Evolutionary conservation across 306 rosid genomes (phyloP).

Genomic region (Vicia faba): DNA sequence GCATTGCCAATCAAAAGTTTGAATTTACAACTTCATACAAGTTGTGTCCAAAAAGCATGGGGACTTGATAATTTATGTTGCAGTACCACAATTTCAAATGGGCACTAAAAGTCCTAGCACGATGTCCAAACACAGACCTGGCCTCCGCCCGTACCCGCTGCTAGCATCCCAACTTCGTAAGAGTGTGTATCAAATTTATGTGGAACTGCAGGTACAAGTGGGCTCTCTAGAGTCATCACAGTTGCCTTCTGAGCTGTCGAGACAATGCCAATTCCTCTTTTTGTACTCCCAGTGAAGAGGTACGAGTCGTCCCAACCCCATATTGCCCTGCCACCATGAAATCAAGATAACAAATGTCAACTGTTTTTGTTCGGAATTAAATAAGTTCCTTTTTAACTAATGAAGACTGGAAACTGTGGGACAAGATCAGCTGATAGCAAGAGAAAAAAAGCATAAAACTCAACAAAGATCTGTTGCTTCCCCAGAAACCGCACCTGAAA

Average conservation of each 20-base stretch:
- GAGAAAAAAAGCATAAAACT: conserved; percentile 11
- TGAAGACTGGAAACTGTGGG: conserved; percentile 1
- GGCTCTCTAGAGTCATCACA: conserved; percentile 59
- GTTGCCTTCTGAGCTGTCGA: conserved; percentile 48
- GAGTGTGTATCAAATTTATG: conserved; percentile 70
- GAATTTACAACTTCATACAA: background rate
- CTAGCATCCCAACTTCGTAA: conserved; percentile 50
- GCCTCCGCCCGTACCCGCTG: conserved; percentile 51
- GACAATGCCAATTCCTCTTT: conserved; percentile 70
- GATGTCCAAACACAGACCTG: conserved; percentile 50
- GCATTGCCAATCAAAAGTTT: background rate
- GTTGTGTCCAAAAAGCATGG: background rate
- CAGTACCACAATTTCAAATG: background rate
- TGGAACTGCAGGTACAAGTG: conserved; percentile 66
- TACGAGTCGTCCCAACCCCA: conserved; percentile 94
- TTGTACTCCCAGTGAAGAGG: conserved; percentile 73
- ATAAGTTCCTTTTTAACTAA: background rate
- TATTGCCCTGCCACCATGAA: conserved; percentile 64
- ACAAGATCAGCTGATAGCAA: conserved; percentile 7
- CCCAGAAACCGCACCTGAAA: conserved; percentile 59
- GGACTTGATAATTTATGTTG: background rate
- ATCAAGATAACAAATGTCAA: conserved; percentile 25
- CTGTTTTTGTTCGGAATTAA: background rate
- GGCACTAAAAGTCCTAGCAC: conserved; percentile 19
- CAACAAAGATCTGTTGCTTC: conserved; percentile 6